These are phyloP conservation scores for Vanrija sp. DNA, from an alignment of 1,284 basidiomycete species.

Conservation along the genomic window DNA sequence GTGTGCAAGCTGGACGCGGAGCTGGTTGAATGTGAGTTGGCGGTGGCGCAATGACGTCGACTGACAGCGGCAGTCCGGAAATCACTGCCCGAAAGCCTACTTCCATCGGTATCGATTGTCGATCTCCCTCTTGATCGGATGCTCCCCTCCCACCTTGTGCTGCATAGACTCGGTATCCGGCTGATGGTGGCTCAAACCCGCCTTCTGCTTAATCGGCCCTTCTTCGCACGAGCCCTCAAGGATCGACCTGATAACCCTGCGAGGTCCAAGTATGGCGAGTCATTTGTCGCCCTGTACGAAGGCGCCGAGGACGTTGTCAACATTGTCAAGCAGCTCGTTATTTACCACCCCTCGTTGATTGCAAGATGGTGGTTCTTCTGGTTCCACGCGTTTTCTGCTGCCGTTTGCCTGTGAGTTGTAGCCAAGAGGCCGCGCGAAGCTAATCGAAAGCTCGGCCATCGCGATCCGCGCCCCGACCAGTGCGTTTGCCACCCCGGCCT, in stretches of 20 bases:
- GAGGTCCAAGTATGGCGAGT: conserved; percentile 28
- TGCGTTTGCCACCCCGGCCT: conserved; percentile 42
- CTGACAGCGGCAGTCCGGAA: conserved; percentile 28
- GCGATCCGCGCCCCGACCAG: conserved; percentile 38
- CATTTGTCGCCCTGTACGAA: conserved; percentile 44
- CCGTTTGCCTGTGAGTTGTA: conserved; percentile 42
- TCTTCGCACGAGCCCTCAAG: conserved; percentile 40
- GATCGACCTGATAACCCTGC: conserved; percentile 36
- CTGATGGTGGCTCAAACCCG: conserved; percentile 42
- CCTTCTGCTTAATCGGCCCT: conserved; percentile 43
- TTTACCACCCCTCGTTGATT: conserved; percentile 45
- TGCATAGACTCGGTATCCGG: conserved; percentile 45
- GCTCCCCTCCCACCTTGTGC: conserved; percentile 41
- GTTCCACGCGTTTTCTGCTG: conserved; percentile 46
- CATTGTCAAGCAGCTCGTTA: conserved; percentile 42
- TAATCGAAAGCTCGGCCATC: conserved; percentile 30
- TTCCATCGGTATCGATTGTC: conserved; percentile 34
- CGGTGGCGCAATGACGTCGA: neutral
- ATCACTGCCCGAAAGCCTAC: conserved; percentile 32
- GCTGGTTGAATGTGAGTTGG: conserved; percentile 33
- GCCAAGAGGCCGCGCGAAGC: neutral
- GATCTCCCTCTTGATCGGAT: conserved; percentile 37
- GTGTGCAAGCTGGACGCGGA: conserved; percentile 40
- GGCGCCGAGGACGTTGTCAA: conserved; percentile 45
- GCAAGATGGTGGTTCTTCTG: conserved; percentile 48